Percentiles rank a stretch among this genome's conserved stretches.
phyloP scores from a whole-genome alignment of 495 filamentous ascomycete species.

The Penicillium verhagenii region DNA sequence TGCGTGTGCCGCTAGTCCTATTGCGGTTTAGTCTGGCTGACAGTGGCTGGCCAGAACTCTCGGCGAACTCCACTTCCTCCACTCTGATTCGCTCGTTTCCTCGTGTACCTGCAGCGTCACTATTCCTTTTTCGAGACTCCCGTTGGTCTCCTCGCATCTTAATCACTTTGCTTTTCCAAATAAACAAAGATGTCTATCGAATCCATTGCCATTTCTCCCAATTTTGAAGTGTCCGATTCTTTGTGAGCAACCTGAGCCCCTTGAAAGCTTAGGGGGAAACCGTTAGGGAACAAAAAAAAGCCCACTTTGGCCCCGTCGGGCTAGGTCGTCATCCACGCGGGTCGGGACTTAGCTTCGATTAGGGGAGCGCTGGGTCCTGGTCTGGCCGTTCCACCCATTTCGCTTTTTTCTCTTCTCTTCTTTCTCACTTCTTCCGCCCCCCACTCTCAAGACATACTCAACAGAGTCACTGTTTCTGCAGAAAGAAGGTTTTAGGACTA shows the following conservation, averaged over 20 bases:
- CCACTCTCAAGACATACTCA: slow-evolving; percentile 5
- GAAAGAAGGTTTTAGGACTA: not conserved
- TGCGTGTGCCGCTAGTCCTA: slow-evolving; percentile 10
- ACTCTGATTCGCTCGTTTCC: slow-evolving; percentile 6
- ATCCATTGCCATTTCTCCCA: not conserved
- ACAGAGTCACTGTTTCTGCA: slow-evolving; percentile 3
- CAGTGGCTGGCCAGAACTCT: slow-evolving; percentile 13
- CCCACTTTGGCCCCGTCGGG: slow-evolving; percentile 13
- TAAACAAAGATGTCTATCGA: not conserved
- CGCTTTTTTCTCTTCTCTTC: slow-evolving; percentile 13
- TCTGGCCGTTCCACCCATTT: slow-evolving; percentile 16
- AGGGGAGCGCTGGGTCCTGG: slow-evolving; percentile 24
- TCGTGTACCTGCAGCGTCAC: slow-evolving; percentile 22
- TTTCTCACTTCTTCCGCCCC: slow-evolving; percentile 2
- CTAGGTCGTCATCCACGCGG: slow-evolving; percentile 26
- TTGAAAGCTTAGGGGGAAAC: not conserved
- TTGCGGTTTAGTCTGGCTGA: not conserved
- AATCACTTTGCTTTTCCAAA: not conserved
- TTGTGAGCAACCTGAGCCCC: not conserved
- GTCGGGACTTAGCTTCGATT: slow-evolving; percentile 27
- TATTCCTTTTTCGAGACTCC: slow-evolving; percentile 1
- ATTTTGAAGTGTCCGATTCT: not conserved
- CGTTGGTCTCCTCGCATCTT: slow-evolving; percentile 1
- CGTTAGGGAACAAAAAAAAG: not conserved
- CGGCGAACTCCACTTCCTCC: slow-evolving; percentile 10